Base-by-base conservation (phyloP, 2,329 filamentous ascomycete genomes). In the Hymenoscyphus infarciens region DNA sequence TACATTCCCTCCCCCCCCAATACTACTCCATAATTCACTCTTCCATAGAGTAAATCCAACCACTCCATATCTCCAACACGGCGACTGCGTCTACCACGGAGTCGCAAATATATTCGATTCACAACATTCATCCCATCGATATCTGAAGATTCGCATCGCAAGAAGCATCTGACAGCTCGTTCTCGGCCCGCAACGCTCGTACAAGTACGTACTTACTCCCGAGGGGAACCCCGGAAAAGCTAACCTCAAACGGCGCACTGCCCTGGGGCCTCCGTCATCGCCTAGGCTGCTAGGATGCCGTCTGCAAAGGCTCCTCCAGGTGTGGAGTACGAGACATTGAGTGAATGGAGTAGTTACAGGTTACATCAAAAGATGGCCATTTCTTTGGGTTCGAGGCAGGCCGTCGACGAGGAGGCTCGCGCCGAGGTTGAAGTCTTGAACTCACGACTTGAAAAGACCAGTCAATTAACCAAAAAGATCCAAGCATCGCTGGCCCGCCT, bases 381-480 rank as follows among this genome's bases (percentile, higher is more conserved):
- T 22, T 67, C 67, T 61, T 61, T 70, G 49, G 71, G 68, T 53
- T 64, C 71, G 27, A 65, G 72, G 60, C 71, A 73, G 58, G 70
- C 72, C 25, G 72, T 71, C 29, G 87, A 89, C 71, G 87, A 89
- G 73, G 86, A 89, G 76, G 85, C 86, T 54, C 81, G 85, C 62
- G 87, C 87, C 55, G 87, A 89, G 74, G 87, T 90, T 61, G 87
- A 90, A 68, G 87, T 89, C 33, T 79, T 90, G 56, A 88, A 87
- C 70, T 89, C 86, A 60, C 82, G 87, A 45, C 86, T 98, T 66
- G 92, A 96, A 71, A 98, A 97, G 83, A 96, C 96, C 70, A 89
- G 92, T 64, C 87, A 92, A 73, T 83, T 98, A 74, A 97, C 92
- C 35, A 97, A 95, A 80, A 97, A 96, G 81, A 97, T 99, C 61